These are phyloP conservation scores for Hortiboletus flavorubellus DNA, from an alignment of 768 basidiomycete genomes.

Conservation along the genomic window DNA sequence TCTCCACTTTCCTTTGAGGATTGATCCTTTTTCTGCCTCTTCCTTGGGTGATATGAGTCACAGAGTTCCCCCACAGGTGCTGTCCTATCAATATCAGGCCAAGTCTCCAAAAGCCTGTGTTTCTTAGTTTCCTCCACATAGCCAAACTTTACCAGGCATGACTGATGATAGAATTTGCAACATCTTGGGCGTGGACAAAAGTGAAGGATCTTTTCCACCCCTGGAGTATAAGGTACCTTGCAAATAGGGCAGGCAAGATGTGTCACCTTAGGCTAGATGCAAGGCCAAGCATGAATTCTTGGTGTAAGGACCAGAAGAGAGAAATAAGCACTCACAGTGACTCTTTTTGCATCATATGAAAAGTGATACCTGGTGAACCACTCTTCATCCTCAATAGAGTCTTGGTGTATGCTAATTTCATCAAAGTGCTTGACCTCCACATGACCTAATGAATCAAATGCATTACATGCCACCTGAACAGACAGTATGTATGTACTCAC, in stretches of 20 bases:
- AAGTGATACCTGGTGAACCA: conserved; percentile 52
- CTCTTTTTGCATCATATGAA: conserved; percentile 29
- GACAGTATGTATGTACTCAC: conserved; percentile 27
- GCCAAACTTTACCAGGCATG: conserved; percentile 38
- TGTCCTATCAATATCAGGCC: conserved; percentile 32
- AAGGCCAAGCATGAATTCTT: not conserved
- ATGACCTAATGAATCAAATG: conserved; percentile 27
- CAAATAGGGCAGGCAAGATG: conserved; percentile 42
- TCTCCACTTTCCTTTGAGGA: not conserved
- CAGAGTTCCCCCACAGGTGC: not conserved
- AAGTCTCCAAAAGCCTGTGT: conserved; percentile 35
- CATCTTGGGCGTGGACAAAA: conserved; percentile 56
- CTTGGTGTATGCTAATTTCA: conserved; percentile 39
- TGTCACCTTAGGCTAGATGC: conserved; percentile 41
- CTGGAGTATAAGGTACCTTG: conserved; percentile 43
- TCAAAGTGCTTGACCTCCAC: conserved; percentile 34
- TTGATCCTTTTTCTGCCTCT: conserved; percentile 9
- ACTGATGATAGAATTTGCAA: conserved; percentile 44
- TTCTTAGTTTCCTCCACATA: conserved; percentile 22
- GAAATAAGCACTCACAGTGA: conserved; percentile 33
- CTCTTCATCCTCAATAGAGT: conserved; percentile 34
- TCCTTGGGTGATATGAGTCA: conserved; percentile 1
- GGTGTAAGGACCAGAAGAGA: not conserved
- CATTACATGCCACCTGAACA: not conserved
- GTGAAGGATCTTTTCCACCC: conserved; percentile 42